phyloP scores from a whole-genome alignment of 176 grass and related monocot species.

The Aegilops longissima region DNA sequence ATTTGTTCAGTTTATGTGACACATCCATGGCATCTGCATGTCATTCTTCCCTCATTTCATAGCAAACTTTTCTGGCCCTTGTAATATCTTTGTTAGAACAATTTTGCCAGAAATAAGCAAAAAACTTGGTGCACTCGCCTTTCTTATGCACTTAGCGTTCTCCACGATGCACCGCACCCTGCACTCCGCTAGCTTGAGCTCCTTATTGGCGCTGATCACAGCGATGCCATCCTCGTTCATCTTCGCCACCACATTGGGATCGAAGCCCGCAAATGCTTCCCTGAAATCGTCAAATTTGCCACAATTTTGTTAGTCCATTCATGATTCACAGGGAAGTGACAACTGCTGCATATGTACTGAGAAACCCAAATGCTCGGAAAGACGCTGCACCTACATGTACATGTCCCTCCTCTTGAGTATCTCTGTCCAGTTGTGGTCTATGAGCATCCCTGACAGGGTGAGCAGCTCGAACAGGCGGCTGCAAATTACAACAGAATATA shows the following conservation, averaged over 20 bases:
- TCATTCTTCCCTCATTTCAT: background rate
- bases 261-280: conserved; percentile 71
- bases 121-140: conserved; percentile 41
- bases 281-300: conserved; percentile 8
- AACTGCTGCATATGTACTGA: background rate
- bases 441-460: conserved; percentile 85
- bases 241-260: conserved; percentile 50
- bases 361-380: background rate
- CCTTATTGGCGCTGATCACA: conserved; percentile 64
- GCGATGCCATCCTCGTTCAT: conserved; percentile 70
- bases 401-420: conserved; percentile 84
- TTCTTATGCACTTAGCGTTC: conserved; percentile 88
- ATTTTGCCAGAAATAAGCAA: background rate
- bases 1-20: background rate
- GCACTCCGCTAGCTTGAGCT: conserved; percentile 74
- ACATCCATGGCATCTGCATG: background rate
- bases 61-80: background rate
- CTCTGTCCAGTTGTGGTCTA: conserved; percentile 96
- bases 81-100: background rate
- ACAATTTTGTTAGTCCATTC: background rate
- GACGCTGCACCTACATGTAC: conserved; percentile 55
- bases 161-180: conserved; percentile 81
- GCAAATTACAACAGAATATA: background rate
- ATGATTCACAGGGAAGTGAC: background rate
- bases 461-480: conserved; percentile 90